Conservation (phyloP, 768 basidiomycete genomes). For the Podaxis sp. region DNA sequence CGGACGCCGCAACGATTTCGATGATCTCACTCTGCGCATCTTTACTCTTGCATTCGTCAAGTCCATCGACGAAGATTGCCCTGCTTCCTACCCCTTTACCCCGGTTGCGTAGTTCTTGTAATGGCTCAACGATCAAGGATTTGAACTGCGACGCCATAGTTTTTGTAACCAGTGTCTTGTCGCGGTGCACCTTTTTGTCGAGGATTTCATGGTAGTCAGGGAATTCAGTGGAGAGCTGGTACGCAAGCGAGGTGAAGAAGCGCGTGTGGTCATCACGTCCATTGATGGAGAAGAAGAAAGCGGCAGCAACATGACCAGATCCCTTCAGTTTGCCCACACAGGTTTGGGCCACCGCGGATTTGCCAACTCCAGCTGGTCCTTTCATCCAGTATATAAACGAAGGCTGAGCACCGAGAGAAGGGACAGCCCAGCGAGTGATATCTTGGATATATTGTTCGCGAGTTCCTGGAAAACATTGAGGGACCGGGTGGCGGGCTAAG, state of each 20-base stretch:
- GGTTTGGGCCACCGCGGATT: slow-evolving; percentile 7
- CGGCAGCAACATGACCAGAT: background rate
- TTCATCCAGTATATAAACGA: background rate
- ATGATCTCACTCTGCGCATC: slow-evolving; percentile 3
- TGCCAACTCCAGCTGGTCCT: slow-evolving; percentile 2
- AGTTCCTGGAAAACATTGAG: slow-evolving; percentile 15
- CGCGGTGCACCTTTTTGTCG: background rate
- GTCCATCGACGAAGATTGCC: slow-evolving; percentile 1
- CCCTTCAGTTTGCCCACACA: background rate
- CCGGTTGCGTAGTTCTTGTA: background rate
- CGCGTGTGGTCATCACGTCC: background rate
- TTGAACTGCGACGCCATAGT: background rate
- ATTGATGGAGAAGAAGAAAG: slow-evolving; percentile 12
- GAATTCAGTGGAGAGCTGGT: slow-evolving; percentile 2
- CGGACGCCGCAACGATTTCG: background rate
- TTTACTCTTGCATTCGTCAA: slow-evolving; percentile 1
- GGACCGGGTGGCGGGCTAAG: background rate
- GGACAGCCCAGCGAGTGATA: slow-evolving; percentile 3
- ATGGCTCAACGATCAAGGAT: background rate
- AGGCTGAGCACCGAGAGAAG: background rate
- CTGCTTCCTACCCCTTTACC: background rate
- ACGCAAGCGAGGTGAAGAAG: slow-evolving; percentile 10
- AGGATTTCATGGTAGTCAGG: background rate
- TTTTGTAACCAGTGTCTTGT: background rate
- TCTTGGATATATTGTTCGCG: slow-evolving; percentile 10